These are phyloP conservation scores for Volvox carteri DNA, from an alignment of 163 green algal species.

Conservation along the genomic window DNA sequence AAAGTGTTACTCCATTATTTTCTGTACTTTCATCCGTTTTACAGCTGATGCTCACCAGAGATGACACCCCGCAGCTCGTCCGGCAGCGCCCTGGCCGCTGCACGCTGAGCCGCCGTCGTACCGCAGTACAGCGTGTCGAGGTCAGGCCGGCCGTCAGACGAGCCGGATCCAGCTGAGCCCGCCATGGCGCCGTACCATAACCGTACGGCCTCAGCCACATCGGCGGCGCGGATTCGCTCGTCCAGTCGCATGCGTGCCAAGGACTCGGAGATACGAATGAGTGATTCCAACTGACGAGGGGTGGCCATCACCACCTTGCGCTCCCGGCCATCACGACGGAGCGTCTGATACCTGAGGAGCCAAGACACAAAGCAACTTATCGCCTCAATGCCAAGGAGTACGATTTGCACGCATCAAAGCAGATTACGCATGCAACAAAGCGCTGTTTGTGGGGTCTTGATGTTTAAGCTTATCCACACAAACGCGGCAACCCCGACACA, in stretches of 20 bases:
- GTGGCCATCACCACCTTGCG: slow-evolving; percentile 93
- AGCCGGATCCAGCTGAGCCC: neutral
- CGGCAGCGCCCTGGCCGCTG: slow-evolving; percentile 31
- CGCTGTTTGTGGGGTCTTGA: too few relatives aligned
- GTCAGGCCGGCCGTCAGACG: slow-evolving; percentile 77
- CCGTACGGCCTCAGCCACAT: slow-evolving; percentile 84
- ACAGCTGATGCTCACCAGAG: neutral
- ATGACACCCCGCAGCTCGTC: slow-evolving; percentile 51
- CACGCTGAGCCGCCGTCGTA: slow-evolving; percentile 73
- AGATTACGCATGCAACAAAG: too few relatives aligned
- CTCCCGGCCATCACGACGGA: slow-evolving; percentile 76
- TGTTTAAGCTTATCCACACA: too few relatives aligned
- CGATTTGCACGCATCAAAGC: too few relatives aligned
- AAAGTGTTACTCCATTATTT: too few relatives aligned
- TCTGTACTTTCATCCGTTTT: too few relatives aligned
- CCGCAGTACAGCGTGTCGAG: slow-evolving; percentile 92
- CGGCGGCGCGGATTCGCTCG: slow-evolving; percentile 60
- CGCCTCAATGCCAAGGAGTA: too few relatives aligned
- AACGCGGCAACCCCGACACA: too few relatives aligned
- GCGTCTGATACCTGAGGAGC: slow-evolving; percentile 62
- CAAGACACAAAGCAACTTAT: too few relatives aligned
- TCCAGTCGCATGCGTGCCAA: slow-evolving; percentile 92
- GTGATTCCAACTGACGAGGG: slow-evolving; percentile 96
- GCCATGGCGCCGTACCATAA: slow-evolving; percentile 72
- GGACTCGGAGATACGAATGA: slow-evolving; percentile 94